Conservation (phyloP, 2,329 filamentous ascomycete species). For the Fusarium neocosmosporiellum region DNA sequence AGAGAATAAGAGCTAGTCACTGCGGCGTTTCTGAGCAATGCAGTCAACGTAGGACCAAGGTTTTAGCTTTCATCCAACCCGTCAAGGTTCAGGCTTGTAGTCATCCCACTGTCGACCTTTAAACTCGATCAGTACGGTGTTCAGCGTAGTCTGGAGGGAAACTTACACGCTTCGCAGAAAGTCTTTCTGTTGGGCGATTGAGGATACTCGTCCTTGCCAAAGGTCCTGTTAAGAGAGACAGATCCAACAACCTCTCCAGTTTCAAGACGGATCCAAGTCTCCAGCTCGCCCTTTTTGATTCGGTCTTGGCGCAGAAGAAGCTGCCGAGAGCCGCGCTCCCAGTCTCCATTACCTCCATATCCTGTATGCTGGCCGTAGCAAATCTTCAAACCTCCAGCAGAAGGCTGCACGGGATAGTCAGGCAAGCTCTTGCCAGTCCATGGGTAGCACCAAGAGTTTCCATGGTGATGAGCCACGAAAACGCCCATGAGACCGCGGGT, state of each 20-base stretch:
- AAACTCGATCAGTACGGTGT: neutral
- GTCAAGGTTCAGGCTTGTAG: constrained; percentile 2
- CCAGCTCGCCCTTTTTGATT: constrained; percentile 55
- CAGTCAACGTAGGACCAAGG: neutral
- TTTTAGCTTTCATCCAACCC: neutral
- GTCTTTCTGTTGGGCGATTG: constrained; percentile 47
- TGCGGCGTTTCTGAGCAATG: neutral
- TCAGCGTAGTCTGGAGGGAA: neutral
- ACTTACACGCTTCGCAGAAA: constrained; percentile 3
- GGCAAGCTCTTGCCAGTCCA: constrained; percentile 40
- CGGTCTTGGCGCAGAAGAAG: constrained; percentile 45
- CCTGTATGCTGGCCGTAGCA: constrained; percentile 71
- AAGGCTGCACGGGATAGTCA: constrained; percentile 4
- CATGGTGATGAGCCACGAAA: constrained; percentile 71
- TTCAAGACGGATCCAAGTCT: constrained; percentile 69
- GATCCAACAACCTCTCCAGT: constrained; percentile 58
- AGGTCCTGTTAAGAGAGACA: constrained; percentile 66
- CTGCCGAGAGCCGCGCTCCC: constrained; percentile 64
- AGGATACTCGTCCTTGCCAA: constrained; percentile 63
- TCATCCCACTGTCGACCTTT: constrained; percentile 3
- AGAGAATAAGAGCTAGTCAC: neutral
- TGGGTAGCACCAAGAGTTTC: constrained; percentile 61
- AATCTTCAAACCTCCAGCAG: constrained; percentile 47
- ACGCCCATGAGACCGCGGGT: constrained; percentile 62
- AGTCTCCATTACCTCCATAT: constrained; percentile 72